phyloP scores from a whole-genome alignment of 257 asterid species.

The Dorcoceras hygrometricum region DNA sequence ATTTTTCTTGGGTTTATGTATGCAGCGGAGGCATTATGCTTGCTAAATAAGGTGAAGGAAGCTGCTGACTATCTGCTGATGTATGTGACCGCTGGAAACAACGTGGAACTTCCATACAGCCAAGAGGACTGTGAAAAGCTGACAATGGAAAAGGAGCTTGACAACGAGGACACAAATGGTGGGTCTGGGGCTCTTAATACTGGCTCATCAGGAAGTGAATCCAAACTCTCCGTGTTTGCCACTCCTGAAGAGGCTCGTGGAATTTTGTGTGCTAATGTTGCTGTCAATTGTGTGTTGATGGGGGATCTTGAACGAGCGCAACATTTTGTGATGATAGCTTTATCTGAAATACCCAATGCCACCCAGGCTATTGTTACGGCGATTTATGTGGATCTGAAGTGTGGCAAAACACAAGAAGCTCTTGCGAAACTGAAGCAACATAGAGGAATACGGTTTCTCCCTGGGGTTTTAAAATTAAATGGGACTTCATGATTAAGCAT shows the following conservation, averaged over 20 bases:
- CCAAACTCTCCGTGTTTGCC: slow-evolving; percentile 38
- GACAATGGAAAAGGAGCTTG: slow-evolving; percentile 50
- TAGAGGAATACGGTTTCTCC: slow-evolving; percentile 41
- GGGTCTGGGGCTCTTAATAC: slow-evolving; percentile 26
- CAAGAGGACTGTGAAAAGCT: slow-evolving; percentile 68
- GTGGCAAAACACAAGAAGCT: slow-evolving; percentile 60
- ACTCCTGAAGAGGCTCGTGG: slow-evolving; percentile 91
- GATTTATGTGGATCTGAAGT: slow-evolving; percentile 66
- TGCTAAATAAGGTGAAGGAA: slow-evolving; percentile 65
- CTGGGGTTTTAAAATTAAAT: slow-evolving; percentile 28
- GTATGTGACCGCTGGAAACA: slow-evolving; percentile 47
- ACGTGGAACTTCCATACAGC: slow-evolving; percentile 56
- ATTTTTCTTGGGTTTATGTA: slow-evolving; percentile 61
- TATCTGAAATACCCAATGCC: slow-evolving; percentile 45
- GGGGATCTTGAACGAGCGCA: slow-evolving; percentile 71
- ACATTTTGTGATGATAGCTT: slow-evolving; percentile 48
- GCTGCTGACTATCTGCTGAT: slow-evolving; percentile 60
- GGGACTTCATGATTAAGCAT: slow-evolving; percentile 42
- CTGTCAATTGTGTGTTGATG: slow-evolving; percentile 50
- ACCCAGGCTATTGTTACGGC: slow-evolving; percentile 63
- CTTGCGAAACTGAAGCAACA: slow-evolving; percentile 60
- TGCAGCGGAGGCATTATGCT: slow-evolving; percentile 86
- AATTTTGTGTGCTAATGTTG: slow-evolving; percentile 50
- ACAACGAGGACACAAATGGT: slow-evolving; percentile 50
- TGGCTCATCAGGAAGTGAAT: slow-evolving; percentile 35